Evolutionary conservation across 129 eudicot genomes (phyloP).

Genomic region (Rutidosis leptorrhynchoides): DNA sequence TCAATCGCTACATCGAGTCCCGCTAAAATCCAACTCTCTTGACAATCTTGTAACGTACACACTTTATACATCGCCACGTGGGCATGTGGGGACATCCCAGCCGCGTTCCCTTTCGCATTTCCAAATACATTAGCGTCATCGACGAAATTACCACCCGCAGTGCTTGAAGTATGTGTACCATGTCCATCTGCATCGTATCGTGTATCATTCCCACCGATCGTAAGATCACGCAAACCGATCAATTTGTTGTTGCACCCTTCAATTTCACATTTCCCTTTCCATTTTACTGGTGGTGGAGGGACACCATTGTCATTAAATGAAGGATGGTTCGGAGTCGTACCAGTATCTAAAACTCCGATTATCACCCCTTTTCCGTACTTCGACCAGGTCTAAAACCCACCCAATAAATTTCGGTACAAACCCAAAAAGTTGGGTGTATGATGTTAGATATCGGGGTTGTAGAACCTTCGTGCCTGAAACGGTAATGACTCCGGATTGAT

Average conservation of each 20-base stretch:
- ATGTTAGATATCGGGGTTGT: too few relatives aligned
- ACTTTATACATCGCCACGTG: constrained; percentile 71
- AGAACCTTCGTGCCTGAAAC: too few relatives aligned
- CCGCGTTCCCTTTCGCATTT: constrained; percentile 54
- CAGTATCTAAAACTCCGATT: constrained; percentile 61
- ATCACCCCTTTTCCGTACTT: constrained; percentile 57
- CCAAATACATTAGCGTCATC: constrained; percentile 50
- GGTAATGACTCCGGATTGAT: too few relatives aligned
- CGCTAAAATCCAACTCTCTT: constrained; percentile 45
- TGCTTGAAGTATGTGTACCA: constrained; percentile 65
- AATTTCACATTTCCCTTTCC: constrained; percentile 69
- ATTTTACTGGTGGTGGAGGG: constrained; percentile 70
- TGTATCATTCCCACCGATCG: constrained; percentile 5
- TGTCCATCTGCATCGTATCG: constrained; percentile 54
- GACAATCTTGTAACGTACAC: constrained; percentile 29
- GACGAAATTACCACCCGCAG: constrained; percentile 57
- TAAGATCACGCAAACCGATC: constrained; percentile 47
- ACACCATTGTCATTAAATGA: constrained; percentile 51
- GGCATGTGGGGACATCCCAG: constrained; percentile 60
- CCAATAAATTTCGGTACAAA: constrained; percentile 47
- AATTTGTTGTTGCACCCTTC: constrained; percentile 58
- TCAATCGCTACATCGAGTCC: constrained; percentile 60
- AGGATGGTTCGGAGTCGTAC: constrained; percentile 57
- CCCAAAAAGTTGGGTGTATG: constrained; percentile 54
- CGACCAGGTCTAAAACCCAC: constrained; percentile 41